Percentiles rank a stretch among this genome's conserved stretches.
Conservation (phyloP, 129 eudicot genomes). For the Flaveria robusta region DNA sequence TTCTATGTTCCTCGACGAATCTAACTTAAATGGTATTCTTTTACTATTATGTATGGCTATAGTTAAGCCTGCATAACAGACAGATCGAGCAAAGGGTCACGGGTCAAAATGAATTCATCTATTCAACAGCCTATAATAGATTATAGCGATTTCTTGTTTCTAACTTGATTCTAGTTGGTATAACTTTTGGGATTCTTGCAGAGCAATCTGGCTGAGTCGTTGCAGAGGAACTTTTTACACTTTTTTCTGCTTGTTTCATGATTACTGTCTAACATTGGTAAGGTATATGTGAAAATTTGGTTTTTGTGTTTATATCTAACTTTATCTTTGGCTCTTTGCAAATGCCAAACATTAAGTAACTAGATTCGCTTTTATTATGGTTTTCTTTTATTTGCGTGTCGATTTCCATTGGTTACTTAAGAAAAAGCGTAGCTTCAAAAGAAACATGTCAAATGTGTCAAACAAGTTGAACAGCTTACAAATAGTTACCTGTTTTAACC, state of each 20-base stretch:
- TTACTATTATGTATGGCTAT: too few species aligned
- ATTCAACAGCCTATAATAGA: background rate
- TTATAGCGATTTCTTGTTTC: background rate
- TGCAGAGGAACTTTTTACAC: background rate
- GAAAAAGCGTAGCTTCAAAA: background rate
- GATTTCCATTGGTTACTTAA: background rate
- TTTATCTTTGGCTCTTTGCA: too few species aligned
- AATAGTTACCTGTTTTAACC: too few species aligned
- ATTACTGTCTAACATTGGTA: background rate
- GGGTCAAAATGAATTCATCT: background rate
- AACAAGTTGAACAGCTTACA: background rate
- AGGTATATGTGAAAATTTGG: too few species aligned
- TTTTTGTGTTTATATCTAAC: background rate
- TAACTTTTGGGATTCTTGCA: background rate
- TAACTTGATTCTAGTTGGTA: background rate
- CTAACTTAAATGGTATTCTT: too few species aligned
- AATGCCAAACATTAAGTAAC: background rate
- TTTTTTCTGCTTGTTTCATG: background rate
- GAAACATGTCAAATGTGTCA: background rate
- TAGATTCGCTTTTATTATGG: background rate
- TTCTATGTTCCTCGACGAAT: too few species aligned
- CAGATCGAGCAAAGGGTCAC: too few species aligned
- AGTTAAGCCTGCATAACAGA: background rate
- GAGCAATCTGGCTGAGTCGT: background rate
- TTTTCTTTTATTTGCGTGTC: background rate